Percentiles rank a stretch among this genome's conserved stretches.
phyloP scores from a whole-genome alignment of 371 early-diverging fungal genomes.

The Saksenaea oblongispora region DNA sequence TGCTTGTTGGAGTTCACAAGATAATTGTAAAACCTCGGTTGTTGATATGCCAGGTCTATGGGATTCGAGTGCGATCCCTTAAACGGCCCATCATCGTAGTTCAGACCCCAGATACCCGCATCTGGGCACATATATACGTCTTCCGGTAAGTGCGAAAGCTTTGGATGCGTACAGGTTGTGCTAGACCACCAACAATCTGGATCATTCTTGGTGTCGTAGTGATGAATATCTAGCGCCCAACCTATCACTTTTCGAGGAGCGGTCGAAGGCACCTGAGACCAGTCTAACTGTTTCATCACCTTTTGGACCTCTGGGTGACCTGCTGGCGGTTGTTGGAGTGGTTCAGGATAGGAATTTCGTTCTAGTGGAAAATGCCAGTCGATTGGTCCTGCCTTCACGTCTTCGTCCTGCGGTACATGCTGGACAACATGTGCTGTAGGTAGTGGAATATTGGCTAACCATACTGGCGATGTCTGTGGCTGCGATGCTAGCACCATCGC shows the following conservation, averaged over 20 bases:
- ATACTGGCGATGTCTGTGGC: constrained; percentile 35
- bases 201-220: constrained; percentile 18
- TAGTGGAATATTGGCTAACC: constrained; percentile 26
- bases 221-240: constrained; percentile 24
- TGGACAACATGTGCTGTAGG: constrained; percentile 20
- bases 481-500: background rate
- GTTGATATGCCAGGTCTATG: constrained; percentile 20
- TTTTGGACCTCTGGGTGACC: constrained; percentile 50
- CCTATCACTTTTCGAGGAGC: constrained; percentile 23
- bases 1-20: constrained; percentile 33
- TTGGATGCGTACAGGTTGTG: constrained; percentile 26
- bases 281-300: constrained; percentile 45
- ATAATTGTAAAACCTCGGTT: constrained; percentile 47
- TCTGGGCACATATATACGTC: constrained; percentile 30
- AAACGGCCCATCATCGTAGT: constrained; percentile 36
- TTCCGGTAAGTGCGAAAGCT: constrained; percentile 23
- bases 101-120: constrained; percentile 32
- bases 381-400: constrained; percentile 21
- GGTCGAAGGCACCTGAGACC: constrained; percentile 46
- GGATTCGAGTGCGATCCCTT: constrained; percentile 5
- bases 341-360: constrained; percentile 27
- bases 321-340: constrained; percentile 26
- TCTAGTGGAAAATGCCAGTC: constrained; percentile 15
- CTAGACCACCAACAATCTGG: constrained; percentile 39
- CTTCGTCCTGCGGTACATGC: constrained; percentile 22